These are phyloP conservation scores for Saksenaea vasiformis DNA, from an alignment of 371 early-diverging fungal genomes.

Conservation along the genomic window DNA sequence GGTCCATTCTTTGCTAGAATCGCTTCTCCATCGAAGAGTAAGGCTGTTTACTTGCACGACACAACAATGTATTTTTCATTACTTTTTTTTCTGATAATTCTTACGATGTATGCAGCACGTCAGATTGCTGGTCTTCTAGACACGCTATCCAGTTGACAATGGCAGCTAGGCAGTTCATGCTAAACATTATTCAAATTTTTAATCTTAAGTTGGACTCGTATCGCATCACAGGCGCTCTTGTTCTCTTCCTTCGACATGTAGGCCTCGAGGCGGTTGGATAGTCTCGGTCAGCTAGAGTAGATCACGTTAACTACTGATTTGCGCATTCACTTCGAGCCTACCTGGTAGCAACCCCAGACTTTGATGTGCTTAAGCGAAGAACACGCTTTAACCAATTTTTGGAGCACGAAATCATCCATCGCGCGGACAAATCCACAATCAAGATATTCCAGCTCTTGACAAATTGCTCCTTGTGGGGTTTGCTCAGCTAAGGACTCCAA, in stretches of 20 bases:
- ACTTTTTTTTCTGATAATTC: too few species aligned
- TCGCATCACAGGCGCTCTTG: background rate
- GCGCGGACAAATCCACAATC: conserved; percentile 77
- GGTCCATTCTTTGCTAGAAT: too few species aligned
- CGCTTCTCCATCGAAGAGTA: too few species aligned
- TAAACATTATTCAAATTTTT: too few species aligned
- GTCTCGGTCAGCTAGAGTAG: conserved; percentile 1
- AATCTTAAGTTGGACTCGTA: too few species aligned
- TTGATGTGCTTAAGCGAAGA: conserved; percentile 46
- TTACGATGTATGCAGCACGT: too few species aligned
- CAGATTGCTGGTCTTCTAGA: too few species aligned
- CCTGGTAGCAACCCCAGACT: conserved; percentile 74
- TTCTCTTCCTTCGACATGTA: background rate
- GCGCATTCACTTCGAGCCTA: conserved; percentile 4
- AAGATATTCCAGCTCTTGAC: conserved; percentile 49
- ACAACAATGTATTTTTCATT: too few species aligned
- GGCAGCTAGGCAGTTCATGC: too few species aligned
- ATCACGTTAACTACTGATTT: background rate
- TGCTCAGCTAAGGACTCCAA: conserved; percentile 51
- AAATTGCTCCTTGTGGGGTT: conserved; percentile 16
- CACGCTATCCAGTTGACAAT: too few species aligned
- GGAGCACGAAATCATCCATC: conserved; percentile 71
- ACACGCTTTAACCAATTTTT: conserved; percentile 48
- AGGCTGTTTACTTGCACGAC: too few species aligned
- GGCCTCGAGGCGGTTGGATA: background rate